phyloP scores from a whole-genome alignment of 2,329 filamentous ascomycete genomes.

The Chalaropsis thielavioides region DNA sequence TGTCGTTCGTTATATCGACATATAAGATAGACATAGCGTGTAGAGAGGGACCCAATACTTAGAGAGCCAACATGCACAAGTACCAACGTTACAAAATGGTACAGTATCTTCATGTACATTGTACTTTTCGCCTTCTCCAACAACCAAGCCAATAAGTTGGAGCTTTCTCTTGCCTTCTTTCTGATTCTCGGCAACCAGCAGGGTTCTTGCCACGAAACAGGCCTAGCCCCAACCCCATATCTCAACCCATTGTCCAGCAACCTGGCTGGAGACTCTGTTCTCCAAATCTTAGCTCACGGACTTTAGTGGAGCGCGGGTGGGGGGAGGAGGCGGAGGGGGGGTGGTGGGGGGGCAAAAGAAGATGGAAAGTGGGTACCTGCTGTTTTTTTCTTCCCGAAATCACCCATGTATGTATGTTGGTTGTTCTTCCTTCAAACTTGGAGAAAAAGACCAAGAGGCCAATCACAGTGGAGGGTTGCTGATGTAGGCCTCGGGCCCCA shows the following conservation, averaged over 20 bases:
- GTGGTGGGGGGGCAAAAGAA: neutral
- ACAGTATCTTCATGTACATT: too few species aligned
- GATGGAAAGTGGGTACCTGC: neutral
- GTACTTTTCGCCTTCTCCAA: neutral
- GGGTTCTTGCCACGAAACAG: neutral
- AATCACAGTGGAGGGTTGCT: neutral
- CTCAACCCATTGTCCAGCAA: neutral
- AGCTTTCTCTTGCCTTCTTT: neutral
- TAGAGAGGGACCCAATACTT: too few species aligned
- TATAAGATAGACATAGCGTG: too few species aligned
- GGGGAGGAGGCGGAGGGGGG: neutral
- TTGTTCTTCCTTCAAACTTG: neutral
- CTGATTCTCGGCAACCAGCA: neutral
- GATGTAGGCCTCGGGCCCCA: neutral
- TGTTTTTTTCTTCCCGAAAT: slow-evolving; percentile 2
- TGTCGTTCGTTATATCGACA: too few species aligned
- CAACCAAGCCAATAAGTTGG: neutral
- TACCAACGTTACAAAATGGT: too few species aligned
- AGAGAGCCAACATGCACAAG: too few species aligned
- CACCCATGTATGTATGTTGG: neutral
- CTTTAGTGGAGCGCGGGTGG: neutral
- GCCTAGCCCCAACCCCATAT: neutral
- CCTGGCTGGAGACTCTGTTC: neutral
- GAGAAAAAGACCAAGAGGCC: neutral
- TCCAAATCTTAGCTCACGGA: neutral